Base-by-base conservation (phyloP, 2,329 filamentous ascomycete genomes). In the Ceratocystis variospora region DNA sequence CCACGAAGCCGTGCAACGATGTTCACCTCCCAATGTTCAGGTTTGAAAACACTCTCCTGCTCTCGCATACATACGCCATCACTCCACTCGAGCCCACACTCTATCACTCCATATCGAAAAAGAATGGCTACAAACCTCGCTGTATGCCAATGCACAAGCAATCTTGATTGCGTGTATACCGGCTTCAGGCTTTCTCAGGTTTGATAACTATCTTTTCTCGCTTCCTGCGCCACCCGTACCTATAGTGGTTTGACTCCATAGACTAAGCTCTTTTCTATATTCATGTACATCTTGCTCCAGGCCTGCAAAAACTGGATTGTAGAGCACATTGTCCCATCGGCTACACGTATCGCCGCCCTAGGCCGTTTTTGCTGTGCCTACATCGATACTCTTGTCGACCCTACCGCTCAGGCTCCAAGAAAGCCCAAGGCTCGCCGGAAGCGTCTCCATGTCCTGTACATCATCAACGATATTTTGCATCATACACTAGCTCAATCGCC, bases 271-370 rank as follows among this genome's bases (percentile, higher is more conserved):
- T 73, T 72, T 72, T 70, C 71, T 71, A 69, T 66, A 17, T 66
- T 41, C 71, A 71, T 67, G 71, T 68, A 68, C 68, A 70, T 68
- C 69, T 63, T 70, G 68, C 68, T 69, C 68, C 75, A 96, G 91
- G 88, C 84, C 80, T 92, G 89, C 82, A 96, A 92, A 82, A 80
- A 83, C 77, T 96, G 90, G 90, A 87, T 93, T 72, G 77, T 91
- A 73, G 81, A 82, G 71, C 83, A 90, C 77, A 79, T 93, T 73
- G 80, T 83, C 71, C 81, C 81, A 67, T 94, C 90, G 68, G 75
- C 82, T 66, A 78, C 81, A 70, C 86, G 90, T 71, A 81, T 84
- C 70, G 77, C 79, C 67, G 83, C 86, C 53, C 77, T 95, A 70
- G 88, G 84, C 71, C 92, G 90, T 76, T 96, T 80, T 82, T 68